phyloP scores from a whole-genome alignment of 169 alveolate species.

The Plasmodium coatneyi region DNA sequence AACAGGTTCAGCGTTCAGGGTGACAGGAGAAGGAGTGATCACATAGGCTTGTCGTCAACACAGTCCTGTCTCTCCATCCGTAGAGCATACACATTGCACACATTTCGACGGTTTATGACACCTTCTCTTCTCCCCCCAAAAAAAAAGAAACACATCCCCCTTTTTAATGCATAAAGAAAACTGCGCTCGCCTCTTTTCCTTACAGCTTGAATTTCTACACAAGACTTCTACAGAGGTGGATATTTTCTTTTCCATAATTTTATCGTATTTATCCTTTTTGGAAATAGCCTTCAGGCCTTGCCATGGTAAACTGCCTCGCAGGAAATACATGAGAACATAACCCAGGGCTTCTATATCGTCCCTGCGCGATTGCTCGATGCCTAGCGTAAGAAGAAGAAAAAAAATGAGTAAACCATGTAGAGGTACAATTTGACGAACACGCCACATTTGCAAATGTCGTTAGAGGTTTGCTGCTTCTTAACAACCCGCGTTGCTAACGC shows the following conservation, averaged over 20 bases:
- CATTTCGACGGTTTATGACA: background rate
- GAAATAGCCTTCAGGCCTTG: constrained; percentile 96
- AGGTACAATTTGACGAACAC: background rate
- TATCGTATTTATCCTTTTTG: constrained; percentile 97
- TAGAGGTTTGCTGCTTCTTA: background rate
- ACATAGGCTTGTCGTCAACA: background rate
- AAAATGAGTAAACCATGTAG: background rate
- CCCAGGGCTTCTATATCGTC: constrained; percentile 99
- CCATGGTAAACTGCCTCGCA: constrained; percentile 99
- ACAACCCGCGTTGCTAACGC: background rate
- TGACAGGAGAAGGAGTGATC: too few relatives aligned
- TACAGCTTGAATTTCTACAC: constrained; percentile 93
- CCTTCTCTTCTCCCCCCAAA: background rate
- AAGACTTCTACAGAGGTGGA: constrained; percentile 96
- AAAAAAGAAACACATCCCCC: background rate
- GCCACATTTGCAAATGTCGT: background rate
- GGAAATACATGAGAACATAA: constrained; percentile 97
- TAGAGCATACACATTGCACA: background rate
- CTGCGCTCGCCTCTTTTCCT: background rate
- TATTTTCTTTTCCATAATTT: constrained; percentile 98
- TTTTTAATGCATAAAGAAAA: background rate
- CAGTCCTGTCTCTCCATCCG: background rate
- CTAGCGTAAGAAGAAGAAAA: background rate
- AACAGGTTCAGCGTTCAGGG: background rate
- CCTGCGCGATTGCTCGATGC: constrained; percentile 96